Conservation (phyloP, 371 early-diverging fungal species). For the Rhizopus arrhizus region DNA sequence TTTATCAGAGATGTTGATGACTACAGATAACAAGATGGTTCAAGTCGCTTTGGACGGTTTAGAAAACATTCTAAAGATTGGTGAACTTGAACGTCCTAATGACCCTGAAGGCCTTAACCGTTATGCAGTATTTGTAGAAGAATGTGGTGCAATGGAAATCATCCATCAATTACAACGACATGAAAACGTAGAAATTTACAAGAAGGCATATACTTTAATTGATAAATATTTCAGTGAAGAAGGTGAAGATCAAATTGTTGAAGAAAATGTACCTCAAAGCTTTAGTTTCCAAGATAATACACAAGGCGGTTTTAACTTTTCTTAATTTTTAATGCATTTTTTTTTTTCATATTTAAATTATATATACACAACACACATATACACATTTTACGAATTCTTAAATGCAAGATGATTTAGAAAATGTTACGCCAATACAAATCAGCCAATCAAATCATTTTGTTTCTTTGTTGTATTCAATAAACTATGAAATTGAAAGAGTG, state of each 20-base stretch:
- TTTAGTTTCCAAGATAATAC: constrained; percentile 28
- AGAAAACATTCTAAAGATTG: constrained; percentile 76
- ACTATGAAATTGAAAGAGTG: not conserved
- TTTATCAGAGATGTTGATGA: constrained; percentile 77
- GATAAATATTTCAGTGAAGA: constrained; percentile 93
- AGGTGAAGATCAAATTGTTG: constrained; percentile 61
- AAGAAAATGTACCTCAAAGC: constrained; percentile 11
- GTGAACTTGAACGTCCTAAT: constrained; percentile 47
- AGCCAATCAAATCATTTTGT: not conserved
- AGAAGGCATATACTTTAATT: constrained; percentile 88
- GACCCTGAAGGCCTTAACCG: constrained; percentile 72
- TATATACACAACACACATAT: not conserved
- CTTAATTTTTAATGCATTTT: constrained; percentile 6
- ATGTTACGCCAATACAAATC: not conserved
- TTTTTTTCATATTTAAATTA: not conserved
- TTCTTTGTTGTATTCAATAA: not conserved
- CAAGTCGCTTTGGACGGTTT: constrained; percentile 89
- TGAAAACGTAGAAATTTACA: constrained; percentile 92
- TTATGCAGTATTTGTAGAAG: constrained; percentile 86
- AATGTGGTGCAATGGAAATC: constrained; percentile 90
- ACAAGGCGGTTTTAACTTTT: constrained; percentile 35
- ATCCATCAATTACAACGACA: constrained; percentile 90
- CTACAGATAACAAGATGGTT: constrained; percentile 79
- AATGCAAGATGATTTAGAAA: not conserved
- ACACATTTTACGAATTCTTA: not conserved